A percentile compares a stretch with the other conserved stretches of the same genome.
Conservation (phyloP, 495 filamentous ascomycete species). For the Pyrenula massariospora region DNA sequence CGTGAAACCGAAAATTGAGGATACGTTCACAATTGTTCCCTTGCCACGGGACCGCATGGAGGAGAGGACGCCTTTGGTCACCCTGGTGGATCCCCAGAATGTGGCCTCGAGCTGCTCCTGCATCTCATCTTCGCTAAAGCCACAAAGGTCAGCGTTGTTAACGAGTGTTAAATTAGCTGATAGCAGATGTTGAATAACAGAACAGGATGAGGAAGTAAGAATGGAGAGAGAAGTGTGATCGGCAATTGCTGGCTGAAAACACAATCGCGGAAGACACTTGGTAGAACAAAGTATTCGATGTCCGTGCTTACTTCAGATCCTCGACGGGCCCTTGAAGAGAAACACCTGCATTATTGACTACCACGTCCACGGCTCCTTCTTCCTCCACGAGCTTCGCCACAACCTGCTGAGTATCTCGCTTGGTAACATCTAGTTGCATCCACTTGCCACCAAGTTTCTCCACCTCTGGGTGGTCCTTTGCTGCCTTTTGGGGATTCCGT, state of each 20-base stretch:
- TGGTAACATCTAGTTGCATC: constrained; percentile 28
- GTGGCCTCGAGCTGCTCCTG: no score
- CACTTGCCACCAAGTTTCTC: constrained; percentile 12
- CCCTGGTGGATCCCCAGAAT: constrained; percentile 30
- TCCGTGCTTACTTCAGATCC: constrained; percentile 14
- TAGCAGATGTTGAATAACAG: no score
- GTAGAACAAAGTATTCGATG: no score
- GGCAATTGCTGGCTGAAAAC: no score
- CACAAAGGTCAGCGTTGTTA: no score
- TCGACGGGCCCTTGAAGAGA: constrained; percentile 14
- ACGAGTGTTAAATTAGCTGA: no score
- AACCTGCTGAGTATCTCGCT: constrained; percentile 10
- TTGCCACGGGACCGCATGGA: constrained; percentile 25
- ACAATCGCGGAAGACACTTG: no score
- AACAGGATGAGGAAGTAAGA: no score
- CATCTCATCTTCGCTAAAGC: no score
- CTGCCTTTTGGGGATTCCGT: constrained; percentile 28
- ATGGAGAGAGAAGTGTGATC: no score
- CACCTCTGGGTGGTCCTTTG: constrained; percentile 13
- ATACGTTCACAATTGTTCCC: constrained; percentile 35
- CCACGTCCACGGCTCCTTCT: constrained; percentile 13
- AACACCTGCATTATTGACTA: constrained; percentile 24
- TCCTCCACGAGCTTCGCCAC: constrained; percentile 4
- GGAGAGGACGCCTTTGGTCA: constrained; percentile 27
- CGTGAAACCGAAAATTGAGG: constrained; percentile 10